Conservation (phyloP, 2,329 filamentous ascomycete species). For the Grosmannia clavigera region DNA sequence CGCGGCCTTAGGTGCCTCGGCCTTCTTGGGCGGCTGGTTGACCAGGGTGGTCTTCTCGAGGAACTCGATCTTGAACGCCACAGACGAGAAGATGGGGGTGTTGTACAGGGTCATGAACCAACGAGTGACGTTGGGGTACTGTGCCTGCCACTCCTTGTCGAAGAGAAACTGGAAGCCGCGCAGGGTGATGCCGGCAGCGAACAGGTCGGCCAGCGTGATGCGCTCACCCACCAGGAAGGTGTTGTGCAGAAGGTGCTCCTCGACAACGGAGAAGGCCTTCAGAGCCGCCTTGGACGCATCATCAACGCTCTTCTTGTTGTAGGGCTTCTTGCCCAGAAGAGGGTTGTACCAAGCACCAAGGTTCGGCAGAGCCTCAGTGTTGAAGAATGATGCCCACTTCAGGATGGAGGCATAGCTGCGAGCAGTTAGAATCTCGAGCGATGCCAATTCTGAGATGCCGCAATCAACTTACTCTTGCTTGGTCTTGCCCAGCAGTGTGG, state of each 20-base stretch:
- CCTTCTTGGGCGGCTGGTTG: slow-evolving; percentile 64
- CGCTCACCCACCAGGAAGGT: slow-evolving; percentile 98
- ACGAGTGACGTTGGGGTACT: slow-evolving; percentile 76
- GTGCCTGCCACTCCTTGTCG: slow-evolving; percentile 74
- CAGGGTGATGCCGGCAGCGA: slow-evolving; percentile 63
- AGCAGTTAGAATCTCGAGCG: background rate
- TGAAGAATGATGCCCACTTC: slow-evolving; percentile 96
- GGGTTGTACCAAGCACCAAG: slow-evolving; percentile 78
- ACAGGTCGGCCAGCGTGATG: slow-evolving; percentile 91
- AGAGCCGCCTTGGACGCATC: slow-evolving; percentile 58
- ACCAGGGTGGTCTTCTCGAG: slow-evolving; percentile 69
- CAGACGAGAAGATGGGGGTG: slow-evolving; percentile 79
- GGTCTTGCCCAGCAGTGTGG: slow-evolving; percentile 96
- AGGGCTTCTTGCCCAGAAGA: slow-evolving; percentile 65
- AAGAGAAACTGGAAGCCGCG: slow-evolving; percentile 92
- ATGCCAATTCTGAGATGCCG: background rate
- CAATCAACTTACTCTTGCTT: slow-evolving; percentile 75
- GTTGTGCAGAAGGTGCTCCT: slow-evolving; percentile 81
- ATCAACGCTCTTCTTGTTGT: slow-evolving; percentile 98
- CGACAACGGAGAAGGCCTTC: slow-evolving; percentile 59
- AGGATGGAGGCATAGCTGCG: slow-evolving; percentile 82
- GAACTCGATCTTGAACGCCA: slow-evolving; percentile 63
- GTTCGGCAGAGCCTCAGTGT: slow-evolving; percentile 65
- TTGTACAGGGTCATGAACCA: slow-evolving; percentile 94
- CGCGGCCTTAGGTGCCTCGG: slow-evolving; percentile 25